These are phyloP conservation scores for Lumnitzera racemosa DNA, from an alignment of 345 rosid genomes.

Conservation along the genomic window DNA sequence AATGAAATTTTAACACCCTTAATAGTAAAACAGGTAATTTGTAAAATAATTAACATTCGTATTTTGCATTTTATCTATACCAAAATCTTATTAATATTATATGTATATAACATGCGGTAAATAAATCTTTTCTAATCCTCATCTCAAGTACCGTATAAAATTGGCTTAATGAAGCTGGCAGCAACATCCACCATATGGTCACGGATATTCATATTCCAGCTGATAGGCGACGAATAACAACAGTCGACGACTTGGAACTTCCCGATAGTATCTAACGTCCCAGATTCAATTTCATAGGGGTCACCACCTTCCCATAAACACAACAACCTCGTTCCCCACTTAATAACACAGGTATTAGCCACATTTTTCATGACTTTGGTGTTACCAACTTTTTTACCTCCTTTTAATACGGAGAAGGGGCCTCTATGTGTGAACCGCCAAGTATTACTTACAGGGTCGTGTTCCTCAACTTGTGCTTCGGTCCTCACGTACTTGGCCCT, in stretches of 20 bases:
- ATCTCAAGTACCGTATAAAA: slow-evolving; percentile 44
- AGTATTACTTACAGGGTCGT: slow-evolving; percentile 53
- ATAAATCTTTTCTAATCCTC: neutral
- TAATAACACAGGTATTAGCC: slow-evolving; percentile 78
- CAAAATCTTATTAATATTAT: too few relatives aligned
- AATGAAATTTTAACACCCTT: too few relatives aligned
- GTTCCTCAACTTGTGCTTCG: slow-evolving; percentile 80
- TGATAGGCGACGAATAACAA: slow-evolving; percentile 10
- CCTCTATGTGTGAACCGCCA: slow-evolving; percentile 83
- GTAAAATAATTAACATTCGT: too few relatives aligned
- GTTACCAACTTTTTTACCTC: slow-evolving; percentile 63
- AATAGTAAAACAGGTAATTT: too few relatives aligned
- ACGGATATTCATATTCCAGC: slow-evolving; percentile 2
- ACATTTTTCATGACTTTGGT: slow-evolving; percentile 93
- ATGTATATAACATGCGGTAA: neutral
- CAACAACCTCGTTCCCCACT: slow-evolving; percentile 66
- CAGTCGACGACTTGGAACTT: slow-evolving; percentile 37
- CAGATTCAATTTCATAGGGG: slow-evolving; percentile 71
- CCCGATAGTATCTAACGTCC: slow-evolving; percentile 63
- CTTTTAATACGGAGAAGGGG: slow-evolving; percentile 76
- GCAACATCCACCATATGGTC: slow-evolving; percentile 44
- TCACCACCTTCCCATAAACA: slow-evolving; percentile 97
- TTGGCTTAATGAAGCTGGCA: slow-evolving; percentile 59
- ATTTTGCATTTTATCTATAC: too few relatives aligned
- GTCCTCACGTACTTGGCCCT: slow-evolving; percentile 78